Base-by-base conservation (phyloP, 129 eudicot species). In the Arctium lappa region DNA sequence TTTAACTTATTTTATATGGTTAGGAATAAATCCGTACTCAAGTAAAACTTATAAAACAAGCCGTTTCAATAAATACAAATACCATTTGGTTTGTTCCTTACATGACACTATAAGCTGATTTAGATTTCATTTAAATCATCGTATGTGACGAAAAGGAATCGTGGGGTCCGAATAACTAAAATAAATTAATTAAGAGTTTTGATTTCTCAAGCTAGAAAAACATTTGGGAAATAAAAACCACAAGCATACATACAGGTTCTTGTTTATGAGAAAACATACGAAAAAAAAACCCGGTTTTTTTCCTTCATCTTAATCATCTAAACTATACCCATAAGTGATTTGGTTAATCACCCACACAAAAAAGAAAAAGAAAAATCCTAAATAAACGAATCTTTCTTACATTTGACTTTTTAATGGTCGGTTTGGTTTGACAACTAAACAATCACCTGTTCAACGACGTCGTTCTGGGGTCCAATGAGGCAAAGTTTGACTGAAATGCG, bases 381-480 rank as follows among this genome's bases (percentile, higher is more conserved):
- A 70, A 48, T 63, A 12, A 78, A 75, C 84, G 86, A 86, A 86
- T 87, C 87, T 86, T 80, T 79, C 79, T 80, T 78, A 62, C 89
- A 81, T 89, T 84, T 80, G 90, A 87, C 90, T 86, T 86, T 33
- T 86, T 33, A 38, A 82, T 46, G 75, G 78, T 74, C 85, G 85
- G 85, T 69, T 87, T 31, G 36, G 81, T 42, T 66, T 69, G 83
- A 72, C 83, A 85, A 73, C 72, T 72, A 81, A 82, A 70, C 82
- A 79, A 42, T 84, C 88, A 90, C 83, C 84, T 84, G 87, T 84
- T 84, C 84, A 84, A 84, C 91, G 93, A 65, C 98, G 96, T 82
- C 97, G 89, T 81, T 92, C 97, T 0, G 98, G 94, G 3, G 94
- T 89, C 94, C 94, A 94, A 30, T 81, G 92, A 50, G 98, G 98